Evolutionary conservation across 768 basidiomycete species (phyloP), one percentile per base, ranked within the genome.

Genomic region (Mycena haematopus): DNA sequence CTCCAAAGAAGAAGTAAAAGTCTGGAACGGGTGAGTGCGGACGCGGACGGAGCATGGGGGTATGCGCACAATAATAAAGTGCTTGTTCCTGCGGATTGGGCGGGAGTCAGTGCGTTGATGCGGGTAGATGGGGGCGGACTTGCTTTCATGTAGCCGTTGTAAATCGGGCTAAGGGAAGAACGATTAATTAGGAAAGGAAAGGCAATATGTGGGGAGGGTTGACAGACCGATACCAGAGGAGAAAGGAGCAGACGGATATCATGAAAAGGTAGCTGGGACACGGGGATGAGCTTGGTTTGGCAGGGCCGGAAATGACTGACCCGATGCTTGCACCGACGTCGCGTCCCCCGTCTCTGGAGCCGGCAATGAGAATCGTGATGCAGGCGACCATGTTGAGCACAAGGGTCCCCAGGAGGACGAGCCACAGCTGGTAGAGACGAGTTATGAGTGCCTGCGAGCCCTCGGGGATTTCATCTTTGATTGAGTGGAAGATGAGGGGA

Each of bases 101-200:
- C 58, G 59, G 54, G 68, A 72, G 67, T 73, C 51, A 71, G 65
- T 58, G 63, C 22, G 63, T 36, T 65, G 49, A 69, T 40, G 40
- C 44, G 46, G 27, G 44, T 45, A 38, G 53, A 69, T 49, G 63
- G 58, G 52, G 33, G 54, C 55, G 36, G 57, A 71, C 80, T 73
- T 70, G 90, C 96, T 85, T 97, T 96, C 89, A 95, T 93, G 80
- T 94, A 96, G 56, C 93, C 96, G 70, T 97, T 96, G 80, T 99
- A 99, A 72, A 96, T 92, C 17, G 96, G 96, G 71, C 94, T 94
- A 71, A 38, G 65, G 9, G 27, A 27, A 35, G 31, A 58, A 38
- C 54, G 36, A 57, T 63, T 64, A 17, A 9, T n/a, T n/a, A n/a
- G 59, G 67, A 42, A 42, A 5, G 21, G 55, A 54, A 63, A 45